Evolutionary conservation across 2,329 filamentous ascomycete genomes (phyloP), one percentile per base, ranked within the genome.

Genomic region (Colletotrichum spaethianum): DNA sequence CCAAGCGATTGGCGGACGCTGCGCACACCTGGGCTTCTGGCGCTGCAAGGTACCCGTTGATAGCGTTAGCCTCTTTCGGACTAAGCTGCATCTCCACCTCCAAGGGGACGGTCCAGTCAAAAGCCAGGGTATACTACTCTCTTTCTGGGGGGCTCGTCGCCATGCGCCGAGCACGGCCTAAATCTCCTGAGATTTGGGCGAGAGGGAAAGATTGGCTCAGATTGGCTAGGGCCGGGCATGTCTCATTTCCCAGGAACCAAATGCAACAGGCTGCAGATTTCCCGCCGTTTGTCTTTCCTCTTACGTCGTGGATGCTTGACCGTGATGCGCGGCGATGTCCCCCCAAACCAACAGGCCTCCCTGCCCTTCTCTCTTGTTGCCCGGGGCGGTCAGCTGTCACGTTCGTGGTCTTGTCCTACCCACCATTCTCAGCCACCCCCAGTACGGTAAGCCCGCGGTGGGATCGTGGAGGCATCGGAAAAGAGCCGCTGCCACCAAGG

Each of bases 11-110:
- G 68, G 68, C 65, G 52, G 69, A 63, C 42, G 69, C 63, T 69
- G 69, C 57, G 69, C 57, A 67, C 57, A 36, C 18, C 56, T 68
- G 56, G 68, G 68, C 48, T 18, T 20, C 63, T 68, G 50, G 44
- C 46, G 48, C 70, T 73, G 70, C 67, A 73, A 73, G 70, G 70
- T 73, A 73, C 70, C 67, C 70, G 70, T 44, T 16, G 12, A 23
- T 14, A 53, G 52, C 36, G 36, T 65, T 38, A 52, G 53, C 59
- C 50, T 23, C 38, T 46, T 52, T 31, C 18, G 33, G 36, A n/a
- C 28, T 56, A 46, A 14, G n/a, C n/a, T n/a, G n/a, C 1, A 1
- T 4, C 9, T 26, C 42, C 31, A 18, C 31, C n/a, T 26, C 9
- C 18, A 46, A 33, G n/a, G 28, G n/a, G n/a, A 18, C 11, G 20